A percentile compares a stretch with the other conserved stretches of the same genome.
These are phyloP conservation scores for Wickerhamiella shivajii DNA, from an alignment of 805 yeast genomes.

Conservation along the genomic window DNA sequence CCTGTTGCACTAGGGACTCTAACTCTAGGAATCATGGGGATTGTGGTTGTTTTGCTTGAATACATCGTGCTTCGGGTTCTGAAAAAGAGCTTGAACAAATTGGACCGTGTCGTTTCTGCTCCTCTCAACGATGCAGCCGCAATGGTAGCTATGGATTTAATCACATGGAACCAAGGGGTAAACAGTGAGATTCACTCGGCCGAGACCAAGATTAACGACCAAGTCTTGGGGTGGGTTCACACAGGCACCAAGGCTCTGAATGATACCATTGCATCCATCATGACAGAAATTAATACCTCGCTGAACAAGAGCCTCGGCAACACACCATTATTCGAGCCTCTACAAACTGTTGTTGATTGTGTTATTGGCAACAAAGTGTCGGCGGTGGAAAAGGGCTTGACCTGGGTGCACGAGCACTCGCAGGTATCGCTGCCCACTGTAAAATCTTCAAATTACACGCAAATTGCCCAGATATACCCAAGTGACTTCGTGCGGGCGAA, in stretches of 20 bases:
- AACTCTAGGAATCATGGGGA: constrained; percentile 42
- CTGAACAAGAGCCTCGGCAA: constrained; percentile 47
- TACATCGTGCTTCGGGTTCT: constrained; percentile 24
- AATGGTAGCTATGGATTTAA: constrained; percentile 11
- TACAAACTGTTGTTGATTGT: constrained; percentile 61
- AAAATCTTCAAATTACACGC: no score
- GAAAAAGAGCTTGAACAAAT: constrained; percentile 10
- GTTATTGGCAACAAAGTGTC: constrained; percentile 60
- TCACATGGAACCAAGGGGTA: constrained; percentile 39
- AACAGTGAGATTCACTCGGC: constrained; percentile 38
- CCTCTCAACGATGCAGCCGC: constrained; percentile 12
- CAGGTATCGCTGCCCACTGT: constrained; percentile 39
- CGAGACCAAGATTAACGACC: constrained; percentile 42
- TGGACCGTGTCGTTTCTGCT: constrained; percentile 9
- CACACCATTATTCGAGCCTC: constrained; percentile 51
- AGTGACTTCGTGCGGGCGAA: no score
- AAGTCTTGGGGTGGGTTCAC: constrained; percentile 52
- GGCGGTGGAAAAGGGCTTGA: constrained; percentile 51
- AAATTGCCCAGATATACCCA: no score
- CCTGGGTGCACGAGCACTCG: constrained; percentile 62
- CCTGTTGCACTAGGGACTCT: constrained; percentile 37
- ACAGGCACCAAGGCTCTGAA: constrained; percentile 45
- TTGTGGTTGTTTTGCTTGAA: constrained; percentile 42
- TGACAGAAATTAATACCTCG: constrained; percentile 42
- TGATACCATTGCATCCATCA: constrained; percentile 42